A percentile compares a stretch with the other conserved stretches of the same genome.
phyloP scores from a whole-genome alignment of 148 eudicot species.

The Gaultheria prostrata region DNA sequence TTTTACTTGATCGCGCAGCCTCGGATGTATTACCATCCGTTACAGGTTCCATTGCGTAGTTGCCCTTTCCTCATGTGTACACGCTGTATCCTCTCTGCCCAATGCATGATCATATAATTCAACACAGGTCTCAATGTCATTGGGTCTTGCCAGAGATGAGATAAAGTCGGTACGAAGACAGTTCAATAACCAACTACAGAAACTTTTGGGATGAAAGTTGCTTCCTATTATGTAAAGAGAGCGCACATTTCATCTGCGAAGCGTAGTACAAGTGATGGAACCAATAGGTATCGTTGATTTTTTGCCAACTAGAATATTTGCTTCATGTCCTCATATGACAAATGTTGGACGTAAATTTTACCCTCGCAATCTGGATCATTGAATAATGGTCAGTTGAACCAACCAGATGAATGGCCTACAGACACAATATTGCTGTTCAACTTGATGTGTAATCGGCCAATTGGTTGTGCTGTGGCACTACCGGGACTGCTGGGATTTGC shows the following conservation, averaged over 20 bases:
- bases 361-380: neutral
- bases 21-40: neutral
- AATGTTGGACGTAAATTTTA: neutral
- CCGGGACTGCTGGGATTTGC: neutral
- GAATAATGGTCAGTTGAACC: neutral
- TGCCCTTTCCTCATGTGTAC: neutral
- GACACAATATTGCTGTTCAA: neutral
- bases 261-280: neutral
- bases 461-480: neutral
- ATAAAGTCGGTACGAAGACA: neutral
- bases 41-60: neutral
- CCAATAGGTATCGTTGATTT: neutral
- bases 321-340: neutral
- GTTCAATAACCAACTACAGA: neutral
- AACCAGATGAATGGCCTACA: neutral
- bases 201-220: neutral
- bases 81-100: neutral
- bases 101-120: neutral
- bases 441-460: neutral
- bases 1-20: neutral
- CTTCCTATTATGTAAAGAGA: neutral
- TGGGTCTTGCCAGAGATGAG: neutral
- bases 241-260: neutral
- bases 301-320: no score
- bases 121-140: neutral